These are phyloP conservation scores for Quercus phellos DNA, from an alignment of 331 rosid genomes.

Conservation along the genomic window DNA sequence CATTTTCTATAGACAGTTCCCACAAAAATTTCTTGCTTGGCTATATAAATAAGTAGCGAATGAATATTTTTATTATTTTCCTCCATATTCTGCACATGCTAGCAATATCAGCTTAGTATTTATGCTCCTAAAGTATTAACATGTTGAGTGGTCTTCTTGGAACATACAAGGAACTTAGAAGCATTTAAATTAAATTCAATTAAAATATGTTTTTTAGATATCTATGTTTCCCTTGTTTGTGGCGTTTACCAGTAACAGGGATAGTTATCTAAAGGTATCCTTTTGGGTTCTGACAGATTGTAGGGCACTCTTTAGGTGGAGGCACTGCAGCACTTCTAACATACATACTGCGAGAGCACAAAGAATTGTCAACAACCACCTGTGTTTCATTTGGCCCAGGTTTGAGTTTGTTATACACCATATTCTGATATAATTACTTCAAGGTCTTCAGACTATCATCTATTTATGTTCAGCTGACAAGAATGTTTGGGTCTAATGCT, in stretches of 20 bases:
- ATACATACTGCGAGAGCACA: constrained; percentile 81
- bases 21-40: background rate
- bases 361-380: constrained; percentile 67
- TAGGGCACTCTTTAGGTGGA: constrained; percentile 98
- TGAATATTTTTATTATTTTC: background rate
- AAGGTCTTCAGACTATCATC: background rate
- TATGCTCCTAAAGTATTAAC: background rate
- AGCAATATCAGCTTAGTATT: background rate
- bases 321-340: constrained; percentile 95
- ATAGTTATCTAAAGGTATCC: background rate
- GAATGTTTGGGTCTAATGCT: constrained; percentile 11
- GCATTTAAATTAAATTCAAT: background rate
- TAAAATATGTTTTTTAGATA: too few relatives aligned
- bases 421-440: constrained; percentile 1
- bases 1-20: background rate
- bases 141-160: background rate
- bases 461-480: background rate
- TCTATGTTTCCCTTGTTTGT: background rate
- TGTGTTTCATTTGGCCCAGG: constrained; percentile 97
- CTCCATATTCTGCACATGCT: background rate
- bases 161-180: constrained; percentile 1
- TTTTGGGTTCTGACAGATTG: constrained; percentile 44
- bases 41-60: background rate
- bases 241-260: background rate
- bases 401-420: constrained; percentile 18